Evolutionary conservation across 768 basidiomycete species (phyloP), one percentile per base, ranked within the genome.

Genomic region (Collybia mongolica): DNA sequence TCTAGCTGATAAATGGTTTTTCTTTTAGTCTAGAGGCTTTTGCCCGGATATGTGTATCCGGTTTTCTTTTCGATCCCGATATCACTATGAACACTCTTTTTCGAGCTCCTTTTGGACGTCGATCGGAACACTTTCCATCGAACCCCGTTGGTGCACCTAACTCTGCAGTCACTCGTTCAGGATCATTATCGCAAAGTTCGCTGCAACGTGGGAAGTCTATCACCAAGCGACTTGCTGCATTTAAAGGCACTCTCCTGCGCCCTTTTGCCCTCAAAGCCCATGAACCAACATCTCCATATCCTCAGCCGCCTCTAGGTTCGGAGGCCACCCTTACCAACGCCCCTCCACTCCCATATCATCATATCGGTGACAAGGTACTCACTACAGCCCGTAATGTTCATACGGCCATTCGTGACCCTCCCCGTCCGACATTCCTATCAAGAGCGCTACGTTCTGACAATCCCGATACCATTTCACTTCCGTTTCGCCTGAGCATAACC

Each of bases 1-100:
- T 19, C 48, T 36, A 49, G 55, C 63, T 18, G 57, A 24, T 20
- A n/a, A 37, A 24, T 8, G 23, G 3, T 11, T 38, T 1, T 44
- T 32, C 7, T 19, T n/a, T 6, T 54, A 93, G 90, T 5, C 54
- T 95, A 44, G 96, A 98, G 72, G 84, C 87, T 39, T 75, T 89
- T 56, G 91, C 91, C 38, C 86, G 95, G 20, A 94, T 95, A 62
- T 82, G 91, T 60, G 88, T 93, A 24, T 90, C 88, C 20, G 96
- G 96, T 19, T 80, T 98, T 54, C 64, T 98, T 15, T 76, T 97
- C 42, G 93, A 95, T 64, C 92, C 91, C 12, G 87, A 90, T 54
- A 68, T 88, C 5, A 76, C 79, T 37, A 66, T 80, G 46, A 76
- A 75, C 44, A 60, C 77, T 24, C 58, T 81, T 5, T 81, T 83